A percentile compares a stretch with the other conserved stretches of the same genome.
phyloP scores from a whole-genome alignment of 2,329 filamentous ascomycete genomes.

The Elsinoe necatrix region DNA sequence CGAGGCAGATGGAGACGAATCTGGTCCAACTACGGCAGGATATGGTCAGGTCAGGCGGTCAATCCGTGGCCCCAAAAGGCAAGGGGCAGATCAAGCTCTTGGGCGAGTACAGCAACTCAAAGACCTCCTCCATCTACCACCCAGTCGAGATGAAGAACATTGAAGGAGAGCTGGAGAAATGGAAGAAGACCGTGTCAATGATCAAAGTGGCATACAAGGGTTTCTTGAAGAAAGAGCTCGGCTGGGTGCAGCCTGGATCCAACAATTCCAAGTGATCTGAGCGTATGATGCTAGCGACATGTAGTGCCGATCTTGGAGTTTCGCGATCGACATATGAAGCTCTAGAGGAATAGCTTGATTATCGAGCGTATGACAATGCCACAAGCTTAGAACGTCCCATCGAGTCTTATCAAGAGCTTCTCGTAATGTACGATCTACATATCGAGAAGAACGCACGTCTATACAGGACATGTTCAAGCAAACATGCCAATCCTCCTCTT shows the following conservation, averaged over 20 bases:
- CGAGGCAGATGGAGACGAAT: not conserved
- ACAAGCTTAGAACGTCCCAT: not conserved
- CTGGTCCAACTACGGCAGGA: not conserved
- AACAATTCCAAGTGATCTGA: not conserved
- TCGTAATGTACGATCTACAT: not conserved
- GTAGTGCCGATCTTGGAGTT: not conserved
- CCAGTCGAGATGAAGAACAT: not conserved
- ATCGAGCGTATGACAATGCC: not conserved
- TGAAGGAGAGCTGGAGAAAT: not conserved
- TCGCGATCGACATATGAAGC: not conserved
- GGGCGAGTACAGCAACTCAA: constrained; percentile 8
- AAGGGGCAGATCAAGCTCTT: constrained; percentile 4
- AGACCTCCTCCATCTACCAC: not conserved
- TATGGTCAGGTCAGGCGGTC: not conserved
- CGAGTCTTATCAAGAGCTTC: not conserved
- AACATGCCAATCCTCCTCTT: not conserved
- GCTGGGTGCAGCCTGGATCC: not conserved
- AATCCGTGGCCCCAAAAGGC: not conserved
- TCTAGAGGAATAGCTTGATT: not conserved
- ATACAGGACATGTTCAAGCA: not conserved
- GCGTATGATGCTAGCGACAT: not conserved
- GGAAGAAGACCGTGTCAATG: not conserved
- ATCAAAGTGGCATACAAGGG: constrained; percentile 12
- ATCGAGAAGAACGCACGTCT: not conserved
- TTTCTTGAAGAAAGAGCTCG: constrained; percentile 10